These are phyloP conservation scores for Colletotrichum sansevieriae DNA, from an alignment of 2,329 filamentous ascomycete genomes.

Conservation along the genomic window DNA sequence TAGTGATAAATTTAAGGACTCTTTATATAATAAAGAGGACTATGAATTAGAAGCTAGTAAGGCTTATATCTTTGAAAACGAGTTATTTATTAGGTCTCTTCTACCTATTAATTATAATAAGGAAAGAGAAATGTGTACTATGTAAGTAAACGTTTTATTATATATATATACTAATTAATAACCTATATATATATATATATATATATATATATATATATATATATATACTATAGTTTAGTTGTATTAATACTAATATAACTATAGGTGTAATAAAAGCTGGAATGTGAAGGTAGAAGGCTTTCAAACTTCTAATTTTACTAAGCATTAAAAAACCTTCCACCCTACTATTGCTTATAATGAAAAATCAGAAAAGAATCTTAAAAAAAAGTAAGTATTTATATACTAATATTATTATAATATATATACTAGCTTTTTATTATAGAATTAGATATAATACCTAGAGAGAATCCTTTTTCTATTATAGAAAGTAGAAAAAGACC, in stretches of 20 bases:
- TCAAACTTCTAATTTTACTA: neutral
- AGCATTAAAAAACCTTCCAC: neutral
- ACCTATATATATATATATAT: too few relatives aligned
- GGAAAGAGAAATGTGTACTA: constrained; percentile 4
- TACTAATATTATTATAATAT: neutral
- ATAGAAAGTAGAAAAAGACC: too few relatives aligned
- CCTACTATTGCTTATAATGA: neutral
- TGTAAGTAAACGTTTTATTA: neutral
- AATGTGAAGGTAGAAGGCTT: neutral
- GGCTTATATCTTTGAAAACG: neutral
- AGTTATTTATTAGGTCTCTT: neutral
- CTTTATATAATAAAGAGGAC: neutral
- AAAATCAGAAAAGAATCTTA: neutral
- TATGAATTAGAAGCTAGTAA: neutral
- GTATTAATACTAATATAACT: neutral
- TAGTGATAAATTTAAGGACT: too few relatives aligned
- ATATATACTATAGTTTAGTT: too few relatives aligned
- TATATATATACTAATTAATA: neutral
- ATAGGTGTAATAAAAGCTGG: neutral
- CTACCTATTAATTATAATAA: neutral
- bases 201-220: too few relatives aligned
- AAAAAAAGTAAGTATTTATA: neutral
- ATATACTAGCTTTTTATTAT: neutral
- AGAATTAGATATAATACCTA: neutral
- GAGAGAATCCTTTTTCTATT: too few relatives aligned